phyloP scores from a whole-genome alignment of 768 basidiomycete genomes.

The Steccherinum ochraceum region DNA sequence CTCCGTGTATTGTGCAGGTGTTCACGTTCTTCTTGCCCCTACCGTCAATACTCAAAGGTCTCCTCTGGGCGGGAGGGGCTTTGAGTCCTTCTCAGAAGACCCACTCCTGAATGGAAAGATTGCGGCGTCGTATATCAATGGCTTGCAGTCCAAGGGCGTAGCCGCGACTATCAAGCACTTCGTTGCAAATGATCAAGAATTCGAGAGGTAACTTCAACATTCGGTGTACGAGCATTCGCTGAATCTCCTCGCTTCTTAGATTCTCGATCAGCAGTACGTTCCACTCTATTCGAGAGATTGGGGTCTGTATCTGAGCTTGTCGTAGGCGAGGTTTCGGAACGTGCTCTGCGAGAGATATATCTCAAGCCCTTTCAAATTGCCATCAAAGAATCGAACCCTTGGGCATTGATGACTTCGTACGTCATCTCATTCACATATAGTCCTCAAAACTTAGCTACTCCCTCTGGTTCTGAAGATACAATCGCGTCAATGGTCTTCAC shows the following conservation, averaged over 20 bases:
- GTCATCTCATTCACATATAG: conserved; percentile 11
- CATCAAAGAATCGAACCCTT: conserved; percentile 45
- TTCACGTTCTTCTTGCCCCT: conserved; percentile 50
- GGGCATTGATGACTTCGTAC: conserved; percentile 56
- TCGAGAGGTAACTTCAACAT: conserved; percentile 32
- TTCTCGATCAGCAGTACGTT: conserved; percentile 38
- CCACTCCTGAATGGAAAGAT: conserved; percentile 49
- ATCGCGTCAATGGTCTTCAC: conserved; percentile 55
- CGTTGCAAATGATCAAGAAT: conserved; percentile 59
- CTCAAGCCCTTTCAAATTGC: conserved; percentile 59
- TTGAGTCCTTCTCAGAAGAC: conserved; percentile 63
- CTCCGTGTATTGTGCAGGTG: conserved; percentile 20
- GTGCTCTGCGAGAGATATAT: conserved; percentile 63
- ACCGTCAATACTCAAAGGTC: conserved; percentile 64
- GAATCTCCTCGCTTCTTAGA: conserved; percentile 15
- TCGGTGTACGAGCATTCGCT: not conserved
- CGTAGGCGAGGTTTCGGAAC: conserved; percentile 36
- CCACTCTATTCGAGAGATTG: conserved; percentile 22
- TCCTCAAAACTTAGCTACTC: not conserved
- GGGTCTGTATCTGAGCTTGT: not conserved
- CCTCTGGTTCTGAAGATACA: conserved; percentile 33
- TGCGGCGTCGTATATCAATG: conserved; percentile 57
- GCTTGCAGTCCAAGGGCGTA: conserved; percentile 52
- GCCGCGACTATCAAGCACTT: conserved; percentile 62
- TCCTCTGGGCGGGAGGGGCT: conserved; percentile 48